These are phyloP conservation scores for Vitrella brassicaformis DNA, from an alignment of 73 alveolate genomes.

Conservation along the genomic window DNA sequence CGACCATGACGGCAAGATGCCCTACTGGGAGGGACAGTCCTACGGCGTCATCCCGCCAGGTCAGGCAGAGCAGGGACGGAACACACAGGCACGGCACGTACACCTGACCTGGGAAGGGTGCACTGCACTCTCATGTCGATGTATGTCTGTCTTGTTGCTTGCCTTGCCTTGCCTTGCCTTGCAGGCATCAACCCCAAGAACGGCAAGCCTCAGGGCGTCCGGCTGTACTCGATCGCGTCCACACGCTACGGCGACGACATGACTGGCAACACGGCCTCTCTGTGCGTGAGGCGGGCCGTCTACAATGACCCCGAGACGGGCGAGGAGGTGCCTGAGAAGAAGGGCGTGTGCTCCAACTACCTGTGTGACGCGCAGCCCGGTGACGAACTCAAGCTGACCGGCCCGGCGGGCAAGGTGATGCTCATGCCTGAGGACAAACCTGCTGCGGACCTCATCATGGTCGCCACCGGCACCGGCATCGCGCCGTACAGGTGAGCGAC, in stretches of 20 bases:
- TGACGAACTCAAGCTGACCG: slow-evolving; percentile 21
- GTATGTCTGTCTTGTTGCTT: no score
- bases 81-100: no score
- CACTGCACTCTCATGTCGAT: no score
- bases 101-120: no score
- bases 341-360: slow-evolving; percentile 40
- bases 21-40: slow-evolving; percentile 35
- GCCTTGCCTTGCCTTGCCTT: no score
- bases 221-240: slow-evolving; percentile 31
- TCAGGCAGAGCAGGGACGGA: slow-evolving; percentile 37
- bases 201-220: slow-evolving; percentile 18
- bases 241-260: slow-evolving; percentile 17
- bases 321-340: slow-evolving; percentile 33
- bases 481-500: no score
- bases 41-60: slow-evolving; percentile 33
- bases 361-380: slow-evolving; percentile 17
- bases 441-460: slow-evolving; percentile 26
- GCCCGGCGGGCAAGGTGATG: slow-evolving; percentile 32
- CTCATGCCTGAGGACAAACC: slow-evolving; percentile 17
- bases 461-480: slow-evolving; percentile 35
- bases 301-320: slow-evolving; percentile 16
- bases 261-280: slow-evolving; percentile 14
- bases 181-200: slow-evolving; percentile 2
- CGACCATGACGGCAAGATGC: slow-evolving; percentile 26
- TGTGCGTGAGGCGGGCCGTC: slow-evolving; percentile 32